Conservation (phyloP, 768 basidiomycete genomes). For the Lactifluus rugatus region DNA sequence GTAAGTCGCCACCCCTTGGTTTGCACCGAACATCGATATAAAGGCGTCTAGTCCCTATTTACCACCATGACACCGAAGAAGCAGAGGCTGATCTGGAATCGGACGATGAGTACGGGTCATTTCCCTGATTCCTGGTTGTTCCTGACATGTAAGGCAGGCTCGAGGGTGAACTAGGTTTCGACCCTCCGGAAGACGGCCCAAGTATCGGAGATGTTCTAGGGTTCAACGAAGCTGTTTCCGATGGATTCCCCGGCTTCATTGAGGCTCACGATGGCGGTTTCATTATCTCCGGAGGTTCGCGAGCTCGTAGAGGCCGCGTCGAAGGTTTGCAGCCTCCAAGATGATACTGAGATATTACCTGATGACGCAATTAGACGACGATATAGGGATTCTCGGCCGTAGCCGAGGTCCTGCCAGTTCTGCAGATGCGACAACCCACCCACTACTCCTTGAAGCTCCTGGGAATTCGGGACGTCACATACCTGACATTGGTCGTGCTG, state of each 20-base stretch:
- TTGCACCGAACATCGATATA: neutral
- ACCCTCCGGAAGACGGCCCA: slow-evolving; percentile 23
- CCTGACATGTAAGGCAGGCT: slow-evolving; percentile 19
- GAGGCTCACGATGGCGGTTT: slow-evolving; percentile 17
- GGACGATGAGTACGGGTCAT: slow-evolving; percentile 47
- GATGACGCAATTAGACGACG: slow-evolving; percentile 33
- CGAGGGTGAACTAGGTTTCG: slow-evolving; percentile 28
- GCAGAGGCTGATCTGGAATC: slow-evolving; percentile 53
- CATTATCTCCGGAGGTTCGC: slow-evolving; percentile 17
- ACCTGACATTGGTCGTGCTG: slow-evolving; percentile 34
- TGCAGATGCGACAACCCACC: slow-evolving; percentile 72
- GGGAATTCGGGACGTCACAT: slow-evolving; percentile 35
- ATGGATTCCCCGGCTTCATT: slow-evolving; percentile 20
- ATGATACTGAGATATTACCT: neutral
- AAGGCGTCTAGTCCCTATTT: slow-evolving; percentile 16
- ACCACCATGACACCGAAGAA: slow-evolving; percentile 50
- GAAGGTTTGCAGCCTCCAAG: slow-evolving; percentile 7
- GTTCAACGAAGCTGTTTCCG: slow-evolving; percentile 15
- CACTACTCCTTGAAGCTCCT: slow-evolving; percentile 63
- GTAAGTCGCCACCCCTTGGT: slow-evolving; percentile 25
- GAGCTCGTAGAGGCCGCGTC: slow-evolving; percentile 15
- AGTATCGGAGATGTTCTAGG: slow-evolving; percentile 18
- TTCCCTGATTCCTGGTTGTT: neutral
- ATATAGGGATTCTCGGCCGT: slow-evolving; percentile 54
- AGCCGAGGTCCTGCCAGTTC: slow-evolving; percentile 41